Percentiles rank a stretch among this genome's conserved stretches.
phyloP scores from a whole-genome alignment of 371 early-diverging fungal genomes.

The Mucor racemosus region DNA sequence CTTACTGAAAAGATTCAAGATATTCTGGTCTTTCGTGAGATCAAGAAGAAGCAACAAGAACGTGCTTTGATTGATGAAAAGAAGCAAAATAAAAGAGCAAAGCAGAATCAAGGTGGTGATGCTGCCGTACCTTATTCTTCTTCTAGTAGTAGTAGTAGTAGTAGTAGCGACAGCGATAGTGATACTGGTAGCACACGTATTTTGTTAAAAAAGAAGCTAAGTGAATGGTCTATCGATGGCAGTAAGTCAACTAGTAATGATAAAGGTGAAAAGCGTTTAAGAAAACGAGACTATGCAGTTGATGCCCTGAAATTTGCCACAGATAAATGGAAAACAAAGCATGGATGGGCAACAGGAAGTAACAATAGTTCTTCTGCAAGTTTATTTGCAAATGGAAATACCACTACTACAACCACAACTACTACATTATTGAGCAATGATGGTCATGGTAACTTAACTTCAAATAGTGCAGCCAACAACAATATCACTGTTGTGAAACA shows the following conservation, averaged over 20 bases:
- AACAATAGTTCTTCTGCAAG: slow-evolving; percentile 15
- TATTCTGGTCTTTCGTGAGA: slow-evolving; percentile 31
- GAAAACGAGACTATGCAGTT: slow-evolving; percentile 39
- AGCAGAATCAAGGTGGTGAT: slow-evolving; percentile 9
- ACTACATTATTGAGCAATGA: neutral
- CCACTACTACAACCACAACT: neutral
- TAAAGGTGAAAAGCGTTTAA: slow-evolving; percentile 2
- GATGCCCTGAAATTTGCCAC: slow-evolving; percentile 37
- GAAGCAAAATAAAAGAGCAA: neutral
- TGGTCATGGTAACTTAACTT: slow-evolving; percentile 1
- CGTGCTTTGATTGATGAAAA: slow-evolving; percentile 3
- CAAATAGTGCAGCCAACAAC: neutral
- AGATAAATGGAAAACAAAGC: slow-evolving; percentile 43
- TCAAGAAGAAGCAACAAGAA: slow-evolving; percentile 28
- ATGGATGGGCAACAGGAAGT: slow-evolving; percentile 30
- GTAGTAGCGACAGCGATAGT: slow-evolving; percentile 27
- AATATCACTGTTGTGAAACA: neutral
- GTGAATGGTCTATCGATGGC: slow-evolving; percentile 27
- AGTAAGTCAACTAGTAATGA: neutral
- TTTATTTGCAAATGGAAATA: neutral
- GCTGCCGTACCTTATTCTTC: neutral
- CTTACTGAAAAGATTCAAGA: slow-evolving; percentile 41
- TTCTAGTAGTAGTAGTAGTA: neutral
- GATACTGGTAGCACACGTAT: slow-evolving; percentile 13
- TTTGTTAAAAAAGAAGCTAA: slow-evolving; percentile 27